Conservation (phyloP, 164 flowering plant species). For the Liriodendron chinense region DNA sequence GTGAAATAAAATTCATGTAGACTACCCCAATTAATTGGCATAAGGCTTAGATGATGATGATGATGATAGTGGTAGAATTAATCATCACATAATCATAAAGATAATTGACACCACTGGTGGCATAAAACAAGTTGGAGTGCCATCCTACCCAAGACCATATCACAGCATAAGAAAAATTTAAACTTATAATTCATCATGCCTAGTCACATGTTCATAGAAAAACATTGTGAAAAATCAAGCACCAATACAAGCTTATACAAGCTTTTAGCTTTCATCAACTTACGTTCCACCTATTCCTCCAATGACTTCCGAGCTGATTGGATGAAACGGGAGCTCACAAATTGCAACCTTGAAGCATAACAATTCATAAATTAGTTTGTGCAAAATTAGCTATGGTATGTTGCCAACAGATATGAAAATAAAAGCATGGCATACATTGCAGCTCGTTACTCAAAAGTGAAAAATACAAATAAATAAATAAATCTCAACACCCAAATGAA, state of each 20-base stretch:
- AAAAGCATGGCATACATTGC: not conserved
- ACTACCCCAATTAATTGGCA: too few species aligned
- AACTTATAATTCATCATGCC: not conserved
- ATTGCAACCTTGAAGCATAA: slow-evolving; percentile 67
- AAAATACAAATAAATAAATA: not conserved
- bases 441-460: not conserved
- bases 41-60: too few species aligned
- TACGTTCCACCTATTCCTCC: slow-evolving; percentile 99
- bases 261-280: slow-evolving; percentile 30
- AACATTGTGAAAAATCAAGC: not conserved
- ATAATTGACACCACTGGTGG: not conserved
- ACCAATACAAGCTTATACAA: not conserved
- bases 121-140: not conserved
- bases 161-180: not conserved
- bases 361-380: slow-evolving; percentile 2
- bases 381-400: not conserved
- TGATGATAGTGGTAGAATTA: not conserved
- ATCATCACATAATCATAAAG: not conserved
- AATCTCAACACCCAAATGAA: not conserved
- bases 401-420: not conserved
- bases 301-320: slow-evolving; percentile 84
- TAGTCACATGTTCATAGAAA: not conserved
- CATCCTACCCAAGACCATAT: not conserved
- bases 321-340: slow-evolving; percentile 97
- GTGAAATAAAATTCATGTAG: too few species aligned